Base-by-base conservation (phyloP, 805 yeast species). In the Metschnikowia arizonensis region DNA sequence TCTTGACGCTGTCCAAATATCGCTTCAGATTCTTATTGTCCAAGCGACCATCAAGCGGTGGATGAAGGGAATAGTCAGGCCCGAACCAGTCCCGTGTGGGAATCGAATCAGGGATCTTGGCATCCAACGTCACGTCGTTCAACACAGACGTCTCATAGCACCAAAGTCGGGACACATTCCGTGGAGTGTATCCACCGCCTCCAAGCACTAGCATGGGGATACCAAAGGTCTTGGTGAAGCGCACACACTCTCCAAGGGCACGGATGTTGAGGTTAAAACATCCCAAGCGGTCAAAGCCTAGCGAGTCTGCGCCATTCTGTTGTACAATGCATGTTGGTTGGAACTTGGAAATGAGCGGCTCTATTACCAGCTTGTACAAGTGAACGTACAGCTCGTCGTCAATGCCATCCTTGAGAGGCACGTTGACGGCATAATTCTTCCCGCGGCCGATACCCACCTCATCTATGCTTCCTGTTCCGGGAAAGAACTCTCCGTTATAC, bases 101-200 rank as follows among this genome's bases (percentile, higher is more conserved):
- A 44, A 88, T 65, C 29, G 72, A 73, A 29, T 77, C 77, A 0
- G 97, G 96, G 44, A 71, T 65, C 46, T 63, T 69, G 41, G 63
- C 64, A 41, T 71, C 74, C 11, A 71, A 53, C 56, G 63, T 73
- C 50, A 61, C 83, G 58, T 85, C 87, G 45, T 82, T 85, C 55
- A 86, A 68, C 21, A 87, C 72, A 31, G 90, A 82, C 1, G 98
- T 91, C 65, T 91, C 99, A 63, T 85, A 89, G 56, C 96, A 85
- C 99, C 99, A 91, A 26, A 95, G 76, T 55, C 98, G 74, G 32
- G 95, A 84, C 11, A 91, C 99, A 60, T 91, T 91, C 58, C 97
- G 76, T 61, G 96, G 96, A 2, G 99, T 93, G 65, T 91, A 91
- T 15, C 99, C 99, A 49, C 99, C 99, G 42, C 99, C 99, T 18